Conservation (phyloP, 2,329 filamentous ascomycete species). For the Penicillium sp. region DNA sequence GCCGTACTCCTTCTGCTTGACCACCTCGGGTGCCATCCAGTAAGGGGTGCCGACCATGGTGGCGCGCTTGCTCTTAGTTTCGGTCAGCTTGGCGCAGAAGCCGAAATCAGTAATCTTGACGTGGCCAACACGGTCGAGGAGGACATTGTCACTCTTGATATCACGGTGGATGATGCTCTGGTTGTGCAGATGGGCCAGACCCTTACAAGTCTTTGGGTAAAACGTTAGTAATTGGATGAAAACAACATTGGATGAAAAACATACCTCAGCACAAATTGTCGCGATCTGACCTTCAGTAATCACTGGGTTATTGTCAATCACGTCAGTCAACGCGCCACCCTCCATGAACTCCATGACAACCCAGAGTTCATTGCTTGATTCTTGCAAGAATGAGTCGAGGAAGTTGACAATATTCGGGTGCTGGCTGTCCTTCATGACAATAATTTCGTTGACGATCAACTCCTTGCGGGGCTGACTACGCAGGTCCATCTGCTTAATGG, state of each 20-base stretch:
- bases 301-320: slow-evolving; percentile 94
- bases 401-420: slow-evolving; percentile 99
- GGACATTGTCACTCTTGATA: slow-evolving; percentile 98
- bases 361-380: slow-evolving; percentile 95
- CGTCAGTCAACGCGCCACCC: slow-evolving; percentile 92
- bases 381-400: slow-evolving; percentile 91
- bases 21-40: slow-evolving; percentile 99
- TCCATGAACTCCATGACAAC: slow-evolving; percentile 99
- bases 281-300: slow-evolving; percentile 98
- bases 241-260: slow-evolving; percentile 25
- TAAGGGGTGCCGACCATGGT: slow-evolving; percentile 99
- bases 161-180: slow-evolving; percentile 98
- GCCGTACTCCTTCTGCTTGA: slow-evolving; percentile 98
- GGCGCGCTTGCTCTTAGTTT: slow-evolving; percentile 92
- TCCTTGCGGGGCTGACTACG: slow-evolving; percentile 97
- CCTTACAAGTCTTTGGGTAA: slow-evolving; percentile 76
- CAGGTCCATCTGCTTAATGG: slow-evolving; percentile 99
- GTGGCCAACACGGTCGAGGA: slow-evolving; percentile 88
- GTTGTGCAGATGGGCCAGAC: slow-evolving; percentile 86
- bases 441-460: slow-evolving; percentile 98
- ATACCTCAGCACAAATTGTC: slow-evolving; percentile 92
- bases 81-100: slow-evolving; percentile 97
- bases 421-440: slow-evolving; percentile 99
- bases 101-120: slow-evolving; percentile 99
- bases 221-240: slow-evolving; percentile 12